Conservation (phyloP, 1,284 basidiomycete genomes). For the Trichosporon sp. region DNA sequence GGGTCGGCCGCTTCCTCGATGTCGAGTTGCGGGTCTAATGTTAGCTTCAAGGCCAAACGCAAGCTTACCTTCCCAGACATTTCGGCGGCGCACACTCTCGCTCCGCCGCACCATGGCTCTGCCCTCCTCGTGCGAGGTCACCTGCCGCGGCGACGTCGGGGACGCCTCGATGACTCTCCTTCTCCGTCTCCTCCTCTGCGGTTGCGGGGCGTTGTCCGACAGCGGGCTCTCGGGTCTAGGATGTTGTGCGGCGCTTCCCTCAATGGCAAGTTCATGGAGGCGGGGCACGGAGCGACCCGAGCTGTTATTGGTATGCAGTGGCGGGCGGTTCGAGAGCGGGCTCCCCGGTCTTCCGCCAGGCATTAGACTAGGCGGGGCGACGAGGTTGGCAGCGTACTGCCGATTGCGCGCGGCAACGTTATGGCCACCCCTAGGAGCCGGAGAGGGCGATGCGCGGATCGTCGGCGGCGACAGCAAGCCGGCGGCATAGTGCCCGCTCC, state of each 20-base stretch:
- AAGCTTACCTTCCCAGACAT: conserved; percentile 53
- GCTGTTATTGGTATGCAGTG: not conserved
- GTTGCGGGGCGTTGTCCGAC: too few relatives aligned
- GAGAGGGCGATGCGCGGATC: conserved; percentile 42
- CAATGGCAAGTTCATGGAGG: too few relatives aligned
- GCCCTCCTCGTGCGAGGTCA: conserved; percentile 47
- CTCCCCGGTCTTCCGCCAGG: conserved; percentile 28
- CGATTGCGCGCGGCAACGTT: not conserved
- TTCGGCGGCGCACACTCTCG: conserved; percentile 51
- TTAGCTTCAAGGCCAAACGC: not conserved
- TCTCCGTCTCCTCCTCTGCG: conserved; percentile 5
- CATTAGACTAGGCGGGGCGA: conserved; percentile 43
- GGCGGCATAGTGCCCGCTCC: conserved; percentile 38
- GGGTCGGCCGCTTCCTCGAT: conserved; percentile 43
- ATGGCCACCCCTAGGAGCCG: not conserved
- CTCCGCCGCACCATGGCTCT: conserved; percentile 49
- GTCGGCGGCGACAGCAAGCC: conserved; percentile 45
- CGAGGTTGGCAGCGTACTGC: conserved; percentile 22
- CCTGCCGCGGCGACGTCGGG: conserved; percentile 26
- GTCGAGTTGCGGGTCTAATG: not conserved
- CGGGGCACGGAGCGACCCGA: not conserved
- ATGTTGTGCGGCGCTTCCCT: too few relatives aligned
- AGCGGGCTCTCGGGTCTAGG: not conserved
- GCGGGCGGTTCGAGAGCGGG: not conserved
- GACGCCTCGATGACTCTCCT: conserved; percentile 12